Evolutionary conservation across 2,329 filamentous ascomycete genomes (phyloP), one percentile per base, ranked within the genome.

Genomic region (Fusarium sacchari): DNA sequence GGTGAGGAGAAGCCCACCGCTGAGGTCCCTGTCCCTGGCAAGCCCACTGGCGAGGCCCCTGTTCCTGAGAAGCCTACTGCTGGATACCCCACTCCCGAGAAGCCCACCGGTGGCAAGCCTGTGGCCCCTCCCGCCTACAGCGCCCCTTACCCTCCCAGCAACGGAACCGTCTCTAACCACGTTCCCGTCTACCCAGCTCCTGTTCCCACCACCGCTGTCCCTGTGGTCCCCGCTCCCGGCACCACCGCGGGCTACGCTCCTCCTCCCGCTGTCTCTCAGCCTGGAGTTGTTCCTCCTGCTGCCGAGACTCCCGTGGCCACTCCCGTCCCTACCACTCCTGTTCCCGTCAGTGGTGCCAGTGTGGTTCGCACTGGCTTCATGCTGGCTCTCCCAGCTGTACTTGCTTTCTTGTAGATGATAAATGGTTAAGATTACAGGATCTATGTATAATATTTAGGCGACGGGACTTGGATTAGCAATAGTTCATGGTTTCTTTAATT

Each of bases 361-460:
- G 43, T 73, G 3, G 42, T 74, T 13, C 64, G 70, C 32, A 50
- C 49, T 24, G 30, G 72, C 12, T 44, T 75, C 17, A 56, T 74
- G 60, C 43, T 73, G 61, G 69, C 36, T 28, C 37, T 74, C 13
- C 72, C 72, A 15, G 44, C 67, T 32, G 30, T 61, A n/a, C 18
- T 72, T 32, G 72, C 72, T 55, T 30, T 74, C 46, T 56, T 74
- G 55, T 72, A 68, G 28, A 68, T 34, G 49, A 64, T 40, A 20
- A 39, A 30, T 20, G 64, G 65, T 43, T 44, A 46, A 34, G 47
- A 65, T 36, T 46, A 36, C 28, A 56, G 15, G 58, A 64, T 49
- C 30, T 28, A 69, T 64, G 30, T 44, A 52, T 26, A 55, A 32
- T 22, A n/a, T 20, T 30, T 66, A 24, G 39, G 39, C 26, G 20